Conservation (phyloP, 1,139 yeast species). For the Waltiozyma sp. region DNA sequence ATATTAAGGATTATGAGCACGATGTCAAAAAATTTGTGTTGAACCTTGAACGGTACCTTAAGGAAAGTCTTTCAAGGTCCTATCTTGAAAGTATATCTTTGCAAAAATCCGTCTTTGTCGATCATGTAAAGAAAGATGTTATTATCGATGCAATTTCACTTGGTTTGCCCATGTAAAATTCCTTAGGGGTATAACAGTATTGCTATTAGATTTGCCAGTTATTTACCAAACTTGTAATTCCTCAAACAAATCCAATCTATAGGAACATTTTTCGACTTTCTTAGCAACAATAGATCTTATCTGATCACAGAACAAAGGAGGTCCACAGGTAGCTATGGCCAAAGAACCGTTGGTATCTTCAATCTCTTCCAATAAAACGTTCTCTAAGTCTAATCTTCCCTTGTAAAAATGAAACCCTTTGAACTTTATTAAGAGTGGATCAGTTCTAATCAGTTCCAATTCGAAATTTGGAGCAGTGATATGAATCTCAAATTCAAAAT, state of each 20-base stretch:
- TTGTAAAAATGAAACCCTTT: constrained; percentile 7
- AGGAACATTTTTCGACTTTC: constrained; percentile 7
- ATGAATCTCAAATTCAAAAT: constrained; percentile 14
- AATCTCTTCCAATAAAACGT: constrained; percentile 12
- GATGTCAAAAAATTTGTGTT: too few relatives aligned
- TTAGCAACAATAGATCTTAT: constrained; percentile 22
- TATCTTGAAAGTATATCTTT: too few relatives aligned
- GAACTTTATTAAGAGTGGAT: constrained; percentile 6
- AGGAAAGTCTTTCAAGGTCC: too few relatives aligned
- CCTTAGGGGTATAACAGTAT: too few relatives aligned
- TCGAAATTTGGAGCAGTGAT: constrained; percentile 12
- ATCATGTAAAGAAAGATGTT: too few relatives aligned
- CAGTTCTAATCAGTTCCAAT: background rate
- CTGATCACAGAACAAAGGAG: constrained; percentile 41
- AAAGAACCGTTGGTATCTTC: constrained; percentile 11
- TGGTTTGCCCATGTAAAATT: too few relatives aligned
- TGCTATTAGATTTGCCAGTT: too few relatives aligned
- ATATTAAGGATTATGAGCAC: too few relatives aligned
- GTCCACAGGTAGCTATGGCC: constrained; percentile 34
- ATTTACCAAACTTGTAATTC: constrained; percentile 20
- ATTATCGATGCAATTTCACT: too few relatives aligned
- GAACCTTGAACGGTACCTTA: too few relatives aligned
- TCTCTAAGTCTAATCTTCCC: constrained; percentile 13
- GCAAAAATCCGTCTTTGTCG: too few relatives aligned
- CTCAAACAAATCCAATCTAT: constrained; percentile 18